Conservation (phyloP, 257 asterid genomes). For the Euphrasia confusa region DNA sequence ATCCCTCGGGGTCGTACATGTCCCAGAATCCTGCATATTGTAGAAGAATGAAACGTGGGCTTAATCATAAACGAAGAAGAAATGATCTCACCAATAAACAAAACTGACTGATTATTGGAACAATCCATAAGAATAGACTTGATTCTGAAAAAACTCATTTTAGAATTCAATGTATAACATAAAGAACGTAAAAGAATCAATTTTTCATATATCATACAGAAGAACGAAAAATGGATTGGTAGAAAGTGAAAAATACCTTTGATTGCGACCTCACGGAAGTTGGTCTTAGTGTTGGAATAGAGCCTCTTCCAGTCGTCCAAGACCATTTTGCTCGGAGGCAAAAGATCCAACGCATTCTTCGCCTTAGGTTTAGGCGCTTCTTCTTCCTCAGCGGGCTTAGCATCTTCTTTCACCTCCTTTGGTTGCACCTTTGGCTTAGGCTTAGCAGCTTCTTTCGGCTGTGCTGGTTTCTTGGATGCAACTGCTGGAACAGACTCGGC, state of each 20-base stretch:
- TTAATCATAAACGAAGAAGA: background rate
- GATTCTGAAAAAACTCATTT: too few species aligned
- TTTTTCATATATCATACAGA: too few species aligned
- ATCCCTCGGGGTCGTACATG: constrained; percentile 95
- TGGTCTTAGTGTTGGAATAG: constrained; percentile 88
- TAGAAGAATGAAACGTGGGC: background rate
- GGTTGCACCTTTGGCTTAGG: constrained; percentile 62
- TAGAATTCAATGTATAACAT: too few species aligned
- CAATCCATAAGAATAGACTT: too few species aligned
- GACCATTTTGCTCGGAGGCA: constrained; percentile 89
- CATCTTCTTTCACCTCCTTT: constrained; percentile 52
- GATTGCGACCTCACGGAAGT: constrained; percentile 93
- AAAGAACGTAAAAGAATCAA: too few species aligned
- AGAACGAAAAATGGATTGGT: too few species aligned
- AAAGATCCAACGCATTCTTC: constrained; percentile 86
- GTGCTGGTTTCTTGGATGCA: constrained; percentile 71
- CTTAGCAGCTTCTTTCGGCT: constrained; percentile 60
- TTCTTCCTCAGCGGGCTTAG: constrained; percentile 49
- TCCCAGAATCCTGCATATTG: constrained; percentile 84
- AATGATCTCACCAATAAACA: background rate
- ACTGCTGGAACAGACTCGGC: constrained; percentile 57
- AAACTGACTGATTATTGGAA: background rate
- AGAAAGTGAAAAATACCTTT: constrained; percentile 42
- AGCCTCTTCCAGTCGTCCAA: constrained; percentile 98
- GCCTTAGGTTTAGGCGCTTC: constrained; percentile 92